Percentiles rank a stretch among this genome's conserved stretches.
These are phyloP conservation scores for Candida smagusa DNA, from an alignment of 1,139 yeast species.

Conservation along the genomic window DNA sequence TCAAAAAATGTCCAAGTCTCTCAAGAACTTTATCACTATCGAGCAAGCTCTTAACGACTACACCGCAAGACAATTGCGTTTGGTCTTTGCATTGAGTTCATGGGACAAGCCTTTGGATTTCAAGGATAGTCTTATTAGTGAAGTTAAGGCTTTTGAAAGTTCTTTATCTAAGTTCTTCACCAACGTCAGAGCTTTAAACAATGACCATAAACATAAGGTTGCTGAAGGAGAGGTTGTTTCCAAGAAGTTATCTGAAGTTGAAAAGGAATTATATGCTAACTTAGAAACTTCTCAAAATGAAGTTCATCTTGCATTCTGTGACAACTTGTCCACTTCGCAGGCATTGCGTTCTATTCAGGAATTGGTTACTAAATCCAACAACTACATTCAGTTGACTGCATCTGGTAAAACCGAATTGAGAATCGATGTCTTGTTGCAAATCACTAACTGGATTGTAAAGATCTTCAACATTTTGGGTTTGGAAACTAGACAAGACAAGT, in stretches of 20 bases:
- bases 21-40: slow-evolving; percentile 92
- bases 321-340: slow-evolving; percentile 76
- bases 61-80: slow-evolving; percentile 77
- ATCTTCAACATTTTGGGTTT: slow-evolving; percentile 76
- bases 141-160: slow-evolving; percentile 74
- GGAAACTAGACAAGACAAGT: slow-evolving; percentile 58
- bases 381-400: slow-evolving; percentile 56
- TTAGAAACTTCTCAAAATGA: slow-evolving; percentile 54
- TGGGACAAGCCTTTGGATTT: slow-evolving; percentile 95
- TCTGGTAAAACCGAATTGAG: slow-evolving; percentile 47
- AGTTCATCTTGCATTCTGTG: slow-evolving; percentile 80
- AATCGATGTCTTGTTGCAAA: slow-evolving; percentile 63
- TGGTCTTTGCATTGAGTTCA: slow-evolving; percentile 84
- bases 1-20: slow-evolving; percentile 93
- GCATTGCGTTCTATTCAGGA: slow-evolving; percentile 67
- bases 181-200: slow-evolving; percentile 71
- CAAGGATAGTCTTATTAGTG: slow-evolving; percentile 73
- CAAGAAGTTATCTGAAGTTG: slow-evolving; percentile 51
- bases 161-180: slow-evolving; percentile 79
- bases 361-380: slow-evolving; percentile 66
- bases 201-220: slow-evolving; percentile 55
- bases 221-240: slow-evolving; percentile 43
- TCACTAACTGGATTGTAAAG: slow-evolving; percentile 67
- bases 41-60: slow-evolving; percentile 78
- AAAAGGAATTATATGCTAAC: slow-evolving; percentile 52